These are phyloP conservation scores for Pyronema domesticum DNA, from an alignment of 495 filamentous ascomycete species.

Conservation along the genomic window DNA sequence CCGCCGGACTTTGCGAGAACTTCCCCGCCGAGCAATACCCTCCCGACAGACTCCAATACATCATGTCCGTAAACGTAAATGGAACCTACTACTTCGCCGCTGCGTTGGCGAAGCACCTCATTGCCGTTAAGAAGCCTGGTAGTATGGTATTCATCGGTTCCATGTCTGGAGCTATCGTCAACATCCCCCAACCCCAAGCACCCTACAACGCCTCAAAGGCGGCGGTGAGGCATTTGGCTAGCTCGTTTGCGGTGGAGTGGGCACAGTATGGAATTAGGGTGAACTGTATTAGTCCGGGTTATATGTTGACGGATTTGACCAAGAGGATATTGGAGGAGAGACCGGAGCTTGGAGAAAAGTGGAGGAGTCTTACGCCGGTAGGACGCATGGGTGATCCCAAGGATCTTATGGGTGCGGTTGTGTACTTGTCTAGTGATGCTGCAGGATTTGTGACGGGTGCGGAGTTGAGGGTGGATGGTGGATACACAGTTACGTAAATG, in stretches of 20 bases:
- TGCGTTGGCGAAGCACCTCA: conserved; percentile 71
- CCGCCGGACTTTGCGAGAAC: conserved; percentile 91
- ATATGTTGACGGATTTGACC: conserved; percentile 86
- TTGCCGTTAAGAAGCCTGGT: conserved; percentile 58
- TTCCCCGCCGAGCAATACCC: conserved; percentile 80
- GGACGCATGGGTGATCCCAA: conserved; percentile 84
- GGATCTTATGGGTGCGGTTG: conserved; percentile 85
- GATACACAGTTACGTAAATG: conserved; percentile 65
- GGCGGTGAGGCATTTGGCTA: conserved; percentile 65
- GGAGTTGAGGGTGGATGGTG: conserved; percentile 78
- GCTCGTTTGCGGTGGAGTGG: conserved; percentile 78
- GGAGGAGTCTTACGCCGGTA: conserved; percentile 78
- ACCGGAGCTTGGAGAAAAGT: conserved; percentile 66
- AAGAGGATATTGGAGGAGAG: conserved; percentile 89
- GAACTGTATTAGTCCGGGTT: conserved; percentile 80
- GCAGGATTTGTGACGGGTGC: conserved; percentile 74
- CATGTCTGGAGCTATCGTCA: conserved; percentile 86
- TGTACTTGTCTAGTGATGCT: conserved; percentile 77
- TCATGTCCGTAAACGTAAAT: conserved; percentile 88
- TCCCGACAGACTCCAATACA: conserved; percentile 69
- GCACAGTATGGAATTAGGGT: conserved; percentile 67
- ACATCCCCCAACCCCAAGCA: conserved; percentile 75
- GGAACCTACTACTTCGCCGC: conserved; percentile 63
- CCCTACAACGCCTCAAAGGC: conserved; percentile 86
- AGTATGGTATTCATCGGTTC: conserved; percentile 89